phyloP scores from a whole-genome alignment of 1,284 basidiomycete species.

The Melampsora abietis-canadensis region DNA sequence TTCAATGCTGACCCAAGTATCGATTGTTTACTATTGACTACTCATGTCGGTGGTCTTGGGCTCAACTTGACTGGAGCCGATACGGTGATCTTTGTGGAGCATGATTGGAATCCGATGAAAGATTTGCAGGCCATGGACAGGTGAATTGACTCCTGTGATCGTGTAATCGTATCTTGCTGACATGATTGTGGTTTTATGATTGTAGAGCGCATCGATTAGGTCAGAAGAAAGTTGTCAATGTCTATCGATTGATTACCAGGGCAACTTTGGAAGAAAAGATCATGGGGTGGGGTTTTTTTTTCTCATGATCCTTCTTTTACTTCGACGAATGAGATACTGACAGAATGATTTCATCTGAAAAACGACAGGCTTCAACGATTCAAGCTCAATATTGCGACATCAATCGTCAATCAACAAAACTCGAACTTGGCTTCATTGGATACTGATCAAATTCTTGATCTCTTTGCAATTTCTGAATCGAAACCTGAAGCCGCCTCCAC shows the following conservation, averaged over 20 bases:
- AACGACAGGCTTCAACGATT: constrained; percentile 79
- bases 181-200: not conserved
- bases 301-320: constrained; percentile 9
- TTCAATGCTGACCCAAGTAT: constrained; percentile 98
- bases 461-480: constrained; percentile 74
- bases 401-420: constrained; percentile 96
- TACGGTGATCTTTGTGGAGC: constrained; percentile 98
- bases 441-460: constrained; percentile 90
- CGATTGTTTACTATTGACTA: constrained; percentile 91
- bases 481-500: constrained; percentile 61
- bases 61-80: constrained; percentile 96
- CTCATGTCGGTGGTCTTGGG: constrained; percentile 92
- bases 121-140: constrained; percentile 99
- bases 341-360: constrained; percentile 29
- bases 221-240: constrained; percentile 98
- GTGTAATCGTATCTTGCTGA: not conserved
- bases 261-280: constrained; percentile 99
- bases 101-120: constrained; percentile 99
- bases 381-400: constrained; percentile 96
- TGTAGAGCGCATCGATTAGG: constrained; percentile 81
- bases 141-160: constrained; percentile 6
- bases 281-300: constrained; percentile 76
- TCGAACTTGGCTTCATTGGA: constrained; percentile 90
- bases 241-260: constrained; percentile 93
- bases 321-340: constrained; percentile 11